Evolutionary conservation across 352 stramenopile genomes (phyloP).

Genomic region (Saprolegnia diclina): DNA sequence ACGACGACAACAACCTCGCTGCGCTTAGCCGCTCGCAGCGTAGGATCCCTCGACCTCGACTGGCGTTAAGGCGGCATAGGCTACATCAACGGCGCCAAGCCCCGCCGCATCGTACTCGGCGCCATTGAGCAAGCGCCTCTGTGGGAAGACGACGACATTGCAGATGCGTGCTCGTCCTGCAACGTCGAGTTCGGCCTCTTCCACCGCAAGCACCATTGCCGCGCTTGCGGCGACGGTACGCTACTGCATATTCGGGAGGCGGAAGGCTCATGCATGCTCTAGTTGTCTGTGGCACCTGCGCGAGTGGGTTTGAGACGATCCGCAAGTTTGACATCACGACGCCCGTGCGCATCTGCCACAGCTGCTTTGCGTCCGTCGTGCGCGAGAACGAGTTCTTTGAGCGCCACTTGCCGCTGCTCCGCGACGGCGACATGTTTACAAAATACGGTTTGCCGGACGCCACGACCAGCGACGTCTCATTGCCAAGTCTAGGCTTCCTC

Average conservation of each 20-base stretch:
- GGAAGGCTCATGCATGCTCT: not conserved
- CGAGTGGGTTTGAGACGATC: slow-evolving; percentile 5
- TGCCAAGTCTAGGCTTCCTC: slow-evolving; percentile 9
- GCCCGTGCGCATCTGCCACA: slow-evolving; percentile 1
- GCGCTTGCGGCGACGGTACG: slow-evolving; percentile 13
- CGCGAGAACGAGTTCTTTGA: slow-evolving; percentile 21
- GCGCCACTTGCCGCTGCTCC: slow-evolving; percentile 10
- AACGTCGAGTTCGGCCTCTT: slow-evolving; percentile 25
- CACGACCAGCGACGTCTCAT: not conserved
- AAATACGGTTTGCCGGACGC: slow-evolving; percentile 15
- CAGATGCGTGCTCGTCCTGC: slow-evolving; percentile 5
- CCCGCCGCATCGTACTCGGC: slow-evolving; percentile 4
- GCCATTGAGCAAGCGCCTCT: not conserved
- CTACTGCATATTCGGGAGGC: too few species aligned
- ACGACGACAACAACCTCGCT: not conserved
- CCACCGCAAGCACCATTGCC: slow-evolving; percentile 26
- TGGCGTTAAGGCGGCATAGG: not conserved
- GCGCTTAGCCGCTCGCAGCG: not conserved
- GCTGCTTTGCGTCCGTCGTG: slow-evolving; percentile 1
- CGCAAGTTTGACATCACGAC: slow-evolving; percentile 15
- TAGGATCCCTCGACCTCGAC: not conserved
- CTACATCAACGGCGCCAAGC: not conserved
- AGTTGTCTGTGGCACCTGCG: slow-evolving; percentile 25
- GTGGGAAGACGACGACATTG: slow-evolving; percentile 15
- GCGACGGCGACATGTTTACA: slow-evolving; percentile 9